phyloP scores from a whole-genome alignment of 148 eudicot genomes.

The Rhododendron griersonianum region DNA sequence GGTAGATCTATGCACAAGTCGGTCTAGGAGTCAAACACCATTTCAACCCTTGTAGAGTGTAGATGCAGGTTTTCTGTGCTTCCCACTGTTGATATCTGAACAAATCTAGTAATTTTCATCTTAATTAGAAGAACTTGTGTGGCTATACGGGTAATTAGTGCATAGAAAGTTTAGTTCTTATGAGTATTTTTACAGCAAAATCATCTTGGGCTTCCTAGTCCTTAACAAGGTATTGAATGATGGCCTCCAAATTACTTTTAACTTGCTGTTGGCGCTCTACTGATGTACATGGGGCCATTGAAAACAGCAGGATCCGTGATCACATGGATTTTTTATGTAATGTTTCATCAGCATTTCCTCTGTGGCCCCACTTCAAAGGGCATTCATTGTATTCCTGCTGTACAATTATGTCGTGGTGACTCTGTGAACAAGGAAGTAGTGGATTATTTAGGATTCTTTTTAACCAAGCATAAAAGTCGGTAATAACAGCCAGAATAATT shows the following conservation, averaged over 20 bases:
- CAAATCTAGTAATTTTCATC: neutral
- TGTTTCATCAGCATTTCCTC: neutral
- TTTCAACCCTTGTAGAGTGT: neutral
- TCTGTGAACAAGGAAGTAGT: neutral
- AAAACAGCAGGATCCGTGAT: neutral
- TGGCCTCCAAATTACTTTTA: neutral
- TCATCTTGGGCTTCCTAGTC: constrained; percentile 1
- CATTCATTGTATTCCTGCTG: neutral
- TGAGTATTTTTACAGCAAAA: neutral
- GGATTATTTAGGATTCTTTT: neutral
- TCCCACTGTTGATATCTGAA: neutral
- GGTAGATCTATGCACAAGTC: neutral
- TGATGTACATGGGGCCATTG: neutral
- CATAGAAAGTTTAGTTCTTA: neutral
- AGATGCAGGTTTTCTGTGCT: neutral
- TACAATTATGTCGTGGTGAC: neutral
- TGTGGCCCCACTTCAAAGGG: neutral
- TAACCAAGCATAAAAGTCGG: neutral
- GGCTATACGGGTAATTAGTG: neutral
- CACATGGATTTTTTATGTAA: neutral
- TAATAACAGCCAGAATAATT: neutral
- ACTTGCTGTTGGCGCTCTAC: neutral
- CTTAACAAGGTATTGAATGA: neutral
- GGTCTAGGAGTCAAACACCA: neutral
- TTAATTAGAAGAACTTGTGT: neutral